Conservation (phyloP, 2,329 filamentous ascomycete genomes). For the Exophiala dermatitidis region DNA sequence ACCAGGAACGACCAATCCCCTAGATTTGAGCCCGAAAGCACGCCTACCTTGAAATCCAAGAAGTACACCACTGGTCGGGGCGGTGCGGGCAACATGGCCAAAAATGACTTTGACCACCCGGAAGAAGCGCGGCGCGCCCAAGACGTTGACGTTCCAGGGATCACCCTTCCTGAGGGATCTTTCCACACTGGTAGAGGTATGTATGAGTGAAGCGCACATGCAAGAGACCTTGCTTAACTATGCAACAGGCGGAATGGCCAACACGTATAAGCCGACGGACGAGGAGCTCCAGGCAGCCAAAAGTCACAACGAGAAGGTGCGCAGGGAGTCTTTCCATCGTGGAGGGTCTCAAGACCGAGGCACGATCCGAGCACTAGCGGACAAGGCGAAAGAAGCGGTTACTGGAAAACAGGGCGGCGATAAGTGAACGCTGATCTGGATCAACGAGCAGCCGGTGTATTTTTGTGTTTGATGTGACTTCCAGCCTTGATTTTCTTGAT, state of each 20-base stretch:
- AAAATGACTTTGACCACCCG: slow-evolving; percentile 59
- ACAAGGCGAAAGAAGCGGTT: slow-evolving; percentile 47
- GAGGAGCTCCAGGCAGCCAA: slow-evolving; percentile 30
- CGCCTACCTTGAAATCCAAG: slow-evolving; percentile 74
- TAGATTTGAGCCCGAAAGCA: slow-evolving; percentile 61
- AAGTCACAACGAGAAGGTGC: slow-evolving; percentile 30
- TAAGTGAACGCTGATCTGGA: not conserved
- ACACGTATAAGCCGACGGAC: slow-evolving; percentile 25
- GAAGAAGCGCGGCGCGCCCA: slow-evolving; percentile 69
- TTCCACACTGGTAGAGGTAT: slow-evolving; percentile 41
- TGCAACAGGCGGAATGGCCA: slow-evolving; percentile 27
- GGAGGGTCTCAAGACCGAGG: slow-evolving; percentile 24
- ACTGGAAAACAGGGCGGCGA: slow-evolving; percentile 5
- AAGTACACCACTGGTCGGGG: slow-evolving; percentile 85
- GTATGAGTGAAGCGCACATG: slow-evolving; percentile 5
- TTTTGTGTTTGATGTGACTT: no score
- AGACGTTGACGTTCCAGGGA: slow-evolving; percentile 59
- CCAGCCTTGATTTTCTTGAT: no score
- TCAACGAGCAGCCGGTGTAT: no score
- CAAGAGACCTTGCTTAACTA: not conserved
- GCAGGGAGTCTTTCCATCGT: slow-evolving; percentile 24
- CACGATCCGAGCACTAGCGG: slow-evolving; percentile 40
- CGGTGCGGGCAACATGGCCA: slow-evolving; percentile 81
- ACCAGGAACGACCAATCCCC: slow-evolving; percentile 46
- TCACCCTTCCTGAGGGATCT: slow-evolving; percentile 34